These are phyloP conservation scores for Candida sp. DNA, from an alignment of 1,139 yeast species.

Conservation along the genomic window DNA sequence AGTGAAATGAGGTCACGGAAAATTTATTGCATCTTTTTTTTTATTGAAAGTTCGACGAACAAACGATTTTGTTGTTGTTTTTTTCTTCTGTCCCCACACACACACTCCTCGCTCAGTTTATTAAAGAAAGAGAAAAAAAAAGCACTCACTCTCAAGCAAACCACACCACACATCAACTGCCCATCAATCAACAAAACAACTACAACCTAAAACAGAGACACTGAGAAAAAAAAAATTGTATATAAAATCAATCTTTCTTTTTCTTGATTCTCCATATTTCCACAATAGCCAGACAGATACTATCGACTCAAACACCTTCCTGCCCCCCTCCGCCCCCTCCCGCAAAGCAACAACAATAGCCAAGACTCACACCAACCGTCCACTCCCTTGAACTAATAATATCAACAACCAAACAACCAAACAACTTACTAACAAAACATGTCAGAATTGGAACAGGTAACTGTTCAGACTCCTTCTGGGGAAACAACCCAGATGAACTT, in stretches of 20 bases:
- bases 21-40: background rate
- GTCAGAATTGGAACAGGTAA: constrained; percentile 2
- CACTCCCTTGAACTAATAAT: no score
- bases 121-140: background rate
- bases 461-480: constrained; percentile 2
- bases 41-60: constrained; percentile 1
- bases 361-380: background rate
- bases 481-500: constrained; percentile 1
- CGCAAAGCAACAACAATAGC: background rate
- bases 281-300: no score
- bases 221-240: background rate
- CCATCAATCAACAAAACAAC: no score
- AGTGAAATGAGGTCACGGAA: constrained; percentile 1
- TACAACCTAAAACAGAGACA: no score
- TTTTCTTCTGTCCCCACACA: constrained; percentile 1
- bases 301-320: no score
- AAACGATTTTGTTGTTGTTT: background rate
- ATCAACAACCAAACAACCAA: no score
- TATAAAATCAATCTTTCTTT: background rate
- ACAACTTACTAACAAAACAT: background rate
- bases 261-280: background rate
- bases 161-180: background rate
- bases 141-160: background rate
- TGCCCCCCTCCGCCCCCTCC: no score
- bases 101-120: background rate